phyloP scores from a whole-genome alignment of 768 basidiomycete species.

The Leucosporidium yakuticum region DNA sequence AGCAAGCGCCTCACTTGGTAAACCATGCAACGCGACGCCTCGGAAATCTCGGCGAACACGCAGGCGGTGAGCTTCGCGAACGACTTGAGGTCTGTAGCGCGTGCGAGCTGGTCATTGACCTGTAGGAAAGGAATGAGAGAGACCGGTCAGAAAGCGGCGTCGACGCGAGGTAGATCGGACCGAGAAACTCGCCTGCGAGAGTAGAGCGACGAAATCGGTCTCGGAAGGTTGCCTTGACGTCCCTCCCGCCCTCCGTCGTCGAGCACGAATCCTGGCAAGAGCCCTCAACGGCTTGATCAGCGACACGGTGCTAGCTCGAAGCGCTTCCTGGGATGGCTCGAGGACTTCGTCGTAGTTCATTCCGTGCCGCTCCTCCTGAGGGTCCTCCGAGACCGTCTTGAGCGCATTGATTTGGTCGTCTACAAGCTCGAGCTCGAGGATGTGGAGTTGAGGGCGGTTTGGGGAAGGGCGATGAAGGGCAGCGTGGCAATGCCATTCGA shows the following conservation, averaged over 20 bases:
- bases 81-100: constrained; percentile 58
- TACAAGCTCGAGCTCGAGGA: constrained; percentile 77
- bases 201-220: constrained; percentile 73
- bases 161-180: too few species aligned
- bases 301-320: constrained; percentile 55
- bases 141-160: too few species aligned
- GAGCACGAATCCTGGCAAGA: constrained; percentile 53
- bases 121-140: constrained; percentile 36
- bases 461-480: constrained; percentile 54
- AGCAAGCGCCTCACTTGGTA: constrained; percentile 56
- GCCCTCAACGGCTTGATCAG: constrained; percentile 63
- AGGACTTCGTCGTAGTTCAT: constrained; percentile 14
- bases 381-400: constrained; percentile 37
- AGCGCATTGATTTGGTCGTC: constrained; percentile 63
- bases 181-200: constrained; percentile 49
- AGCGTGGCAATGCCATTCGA: constrained; percentile 64
- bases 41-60: constrained; percentile 67
- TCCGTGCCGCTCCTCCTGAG: constrained; percentile 32
- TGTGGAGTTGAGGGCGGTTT: constrained; percentile 32
- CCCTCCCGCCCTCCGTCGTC: constrained; percentile 2
- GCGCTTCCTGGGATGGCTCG: constrained; percentile 33
- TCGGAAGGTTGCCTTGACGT: constrained; percentile 42
- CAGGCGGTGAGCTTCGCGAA: constrained; percentile 65
- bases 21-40: constrained; percentile 72
- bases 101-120: constrained; percentile 71